Evolutionary conservation across 306 rosid genomes (phyloP), one percentile per base, ranked within the genome.

Genomic region (Cicer arietinum): DNA sequence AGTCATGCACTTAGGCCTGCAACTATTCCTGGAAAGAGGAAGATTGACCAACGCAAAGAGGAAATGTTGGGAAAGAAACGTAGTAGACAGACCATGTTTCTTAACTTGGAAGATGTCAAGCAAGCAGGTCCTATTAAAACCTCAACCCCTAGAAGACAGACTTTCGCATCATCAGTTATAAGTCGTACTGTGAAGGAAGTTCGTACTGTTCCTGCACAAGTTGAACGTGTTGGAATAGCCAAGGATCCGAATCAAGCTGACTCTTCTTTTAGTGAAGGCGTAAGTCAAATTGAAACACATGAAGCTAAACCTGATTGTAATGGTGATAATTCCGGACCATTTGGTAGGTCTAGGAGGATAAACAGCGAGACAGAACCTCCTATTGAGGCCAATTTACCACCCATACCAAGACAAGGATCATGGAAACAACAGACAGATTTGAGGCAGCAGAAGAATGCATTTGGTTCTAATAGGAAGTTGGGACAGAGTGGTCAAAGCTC

Each of bases 41-140:
- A 85, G 89, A 77, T 90, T 60, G 97, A 92, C 75, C 97, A 90
- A 20, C 91, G 83, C 10, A 87, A 85, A 81, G 97, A 90, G 80
- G 91, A 90, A 79, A 94, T 91, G 89, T 81, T 92, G 77, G 99
- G 99, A 70, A 94, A 90, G 93, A 94, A 94, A 67, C 97, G 99
- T 11, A 92, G 67, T 77, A 92, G 99, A 69, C 96, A 90, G 86
- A 94, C 97, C 53, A 79, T 94, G 93, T 90, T 90, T 84, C 97
- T 94, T 75, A 92, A 94, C 81, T 81, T 94, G 81, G 99, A 94
- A 82, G 99, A 94, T 80, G 99, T 92, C 68, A 94, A 90, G 84
- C 87, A 90, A 86, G 99, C 95, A 50, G 97, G 96, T 50, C 86
- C 97, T 57, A 90, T 92, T 12, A 94, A 94, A 86, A 83, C 93